Conservation (phyloP, 345 rosid genomes). For the Gossypium rotundifolium region DNA sequence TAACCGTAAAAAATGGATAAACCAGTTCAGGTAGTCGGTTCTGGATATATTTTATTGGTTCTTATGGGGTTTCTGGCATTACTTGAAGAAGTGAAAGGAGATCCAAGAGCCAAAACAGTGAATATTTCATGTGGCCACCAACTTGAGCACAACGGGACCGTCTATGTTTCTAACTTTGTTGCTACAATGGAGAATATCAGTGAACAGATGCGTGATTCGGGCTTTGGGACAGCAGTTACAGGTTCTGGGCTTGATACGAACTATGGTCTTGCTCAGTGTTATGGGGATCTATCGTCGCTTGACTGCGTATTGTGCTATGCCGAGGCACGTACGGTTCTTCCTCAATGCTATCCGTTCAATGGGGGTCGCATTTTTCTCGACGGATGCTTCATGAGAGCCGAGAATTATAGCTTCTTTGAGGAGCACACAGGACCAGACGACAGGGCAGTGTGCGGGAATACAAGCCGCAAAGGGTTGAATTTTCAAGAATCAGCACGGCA, state of each 20-base stretch:
- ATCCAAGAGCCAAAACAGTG: constrained; percentile 53
- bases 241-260: constrained; percentile 69
- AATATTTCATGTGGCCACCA: constrained; percentile 34
- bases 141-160: constrained; percentile 55
- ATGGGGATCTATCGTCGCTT: constrained; percentile 69
- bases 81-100: constrained; percentile 30
- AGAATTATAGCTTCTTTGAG: constrained; percentile 72
- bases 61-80: constrained; percentile 14
- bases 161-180: constrained; percentile 69
- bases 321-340: constrained; percentile 78
- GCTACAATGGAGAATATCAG: constrained; percentile 80
- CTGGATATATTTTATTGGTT: constrained; percentile 15
- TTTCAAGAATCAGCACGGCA: constrained; percentile 44
- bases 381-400: constrained; percentile 92
- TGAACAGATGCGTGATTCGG: constrained; percentile 45
- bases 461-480: constrained; percentile 28
- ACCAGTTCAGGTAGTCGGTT: neutral
- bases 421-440: constrained; percentile 63
- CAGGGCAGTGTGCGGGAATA: constrained; percentile 55
- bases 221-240: constrained; percentile 52
- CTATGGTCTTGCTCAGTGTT: constrained; percentile 85
- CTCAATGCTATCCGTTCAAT: constrained; percentile 76
- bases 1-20: neutral
- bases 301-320: constrained; percentile 93
- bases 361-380: constrained; percentile 81